phyloP scores from a whole-genome alignment of 148 eudicot genomes.

The Simmondsia chinensis region DNA sequence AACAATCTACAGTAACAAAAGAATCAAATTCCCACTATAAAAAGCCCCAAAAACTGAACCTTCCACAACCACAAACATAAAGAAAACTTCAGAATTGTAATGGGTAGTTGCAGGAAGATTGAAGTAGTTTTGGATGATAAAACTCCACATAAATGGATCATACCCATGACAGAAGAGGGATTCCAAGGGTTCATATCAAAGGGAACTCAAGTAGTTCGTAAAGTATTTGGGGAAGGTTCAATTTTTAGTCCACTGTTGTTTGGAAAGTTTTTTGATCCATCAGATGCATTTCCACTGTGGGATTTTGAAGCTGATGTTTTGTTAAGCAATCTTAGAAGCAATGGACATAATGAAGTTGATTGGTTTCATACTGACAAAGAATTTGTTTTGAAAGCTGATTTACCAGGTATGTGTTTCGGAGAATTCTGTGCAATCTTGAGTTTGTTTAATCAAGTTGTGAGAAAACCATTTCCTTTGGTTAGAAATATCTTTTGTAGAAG shows the following conservation, averaged over 20 bases:
- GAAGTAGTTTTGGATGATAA: conserved; percentile 49
- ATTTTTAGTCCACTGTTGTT: conserved; percentile 80
- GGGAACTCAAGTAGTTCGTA: conserved; percentile 24
- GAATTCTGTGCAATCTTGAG: background rate
- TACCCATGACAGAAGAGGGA: conserved; percentile 56
- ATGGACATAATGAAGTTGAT: conserved; percentile 34
- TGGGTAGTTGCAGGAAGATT: conserved; percentile 38
- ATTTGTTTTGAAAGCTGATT: conserved; percentile 50
- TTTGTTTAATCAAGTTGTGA: background rate
- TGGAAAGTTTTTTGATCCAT: conserved; percentile 89
- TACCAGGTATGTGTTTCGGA: conserved; percentile 38
- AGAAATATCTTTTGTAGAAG: no score
- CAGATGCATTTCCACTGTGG: conserved; percentile 92
- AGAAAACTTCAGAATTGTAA: no score
- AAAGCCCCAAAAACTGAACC: no score
- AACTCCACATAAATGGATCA: conserved; percentile 57
- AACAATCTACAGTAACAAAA: no score
- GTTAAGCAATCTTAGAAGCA: conserved; percentile 27
- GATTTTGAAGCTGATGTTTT: conserved; percentile 62
- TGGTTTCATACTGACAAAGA: conserved; percentile 48
- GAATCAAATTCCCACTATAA: no score
- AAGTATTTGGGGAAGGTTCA: conserved; percentile 53
- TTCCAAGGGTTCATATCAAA: conserved; percentile 38
- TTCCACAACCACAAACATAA: no score
- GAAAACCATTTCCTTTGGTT: no score